Percentiles rank a stretch among this genome's conserved stretches.
phyloP scores from a whole-genome alignment of 2,329 filamentous ascomycete species.

The Trichoderma sp. region DNA sequence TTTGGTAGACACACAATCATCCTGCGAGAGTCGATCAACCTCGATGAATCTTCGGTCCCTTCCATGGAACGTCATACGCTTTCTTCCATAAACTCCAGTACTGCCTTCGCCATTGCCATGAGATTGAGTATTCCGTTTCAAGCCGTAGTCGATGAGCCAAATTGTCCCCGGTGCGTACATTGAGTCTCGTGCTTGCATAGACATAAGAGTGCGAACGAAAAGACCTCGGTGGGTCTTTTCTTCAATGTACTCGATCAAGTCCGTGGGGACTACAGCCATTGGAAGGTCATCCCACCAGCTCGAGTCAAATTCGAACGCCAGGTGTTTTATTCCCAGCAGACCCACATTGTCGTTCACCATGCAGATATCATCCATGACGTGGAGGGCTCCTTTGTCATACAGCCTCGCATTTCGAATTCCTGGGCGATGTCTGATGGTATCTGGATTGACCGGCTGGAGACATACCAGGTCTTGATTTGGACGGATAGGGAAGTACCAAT shows the following conservation, averaged over 20 bases:
- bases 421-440: no score
- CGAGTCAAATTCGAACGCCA: conserved; percentile 13
- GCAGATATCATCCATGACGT: background rate
- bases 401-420: no score
- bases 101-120: no score
- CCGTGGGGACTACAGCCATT: background rate
- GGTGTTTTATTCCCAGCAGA: background rate
- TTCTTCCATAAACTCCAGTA: background rate
- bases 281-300: background rate
- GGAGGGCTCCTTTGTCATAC: no score
- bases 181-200: no score
- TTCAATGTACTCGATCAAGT: background rate
- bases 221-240: background rate
- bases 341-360: background rate
- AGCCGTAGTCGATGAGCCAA: conserved; percentile 12
- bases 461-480: conserved; percentile 2
- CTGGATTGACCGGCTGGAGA: background rate
- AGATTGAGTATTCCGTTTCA: background rate
- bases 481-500: background rate
- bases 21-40: background rate
- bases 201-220: background rate
- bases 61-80: background rate
- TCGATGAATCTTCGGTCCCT: background rate
- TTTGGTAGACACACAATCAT: background rate
- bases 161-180: background rate